Percentiles rank a stretch among this genome's conserved stretches.
Conservation (phyloP, 1,284 basidiomycete species). For the Moesziomyces globuligerus region DNA sequence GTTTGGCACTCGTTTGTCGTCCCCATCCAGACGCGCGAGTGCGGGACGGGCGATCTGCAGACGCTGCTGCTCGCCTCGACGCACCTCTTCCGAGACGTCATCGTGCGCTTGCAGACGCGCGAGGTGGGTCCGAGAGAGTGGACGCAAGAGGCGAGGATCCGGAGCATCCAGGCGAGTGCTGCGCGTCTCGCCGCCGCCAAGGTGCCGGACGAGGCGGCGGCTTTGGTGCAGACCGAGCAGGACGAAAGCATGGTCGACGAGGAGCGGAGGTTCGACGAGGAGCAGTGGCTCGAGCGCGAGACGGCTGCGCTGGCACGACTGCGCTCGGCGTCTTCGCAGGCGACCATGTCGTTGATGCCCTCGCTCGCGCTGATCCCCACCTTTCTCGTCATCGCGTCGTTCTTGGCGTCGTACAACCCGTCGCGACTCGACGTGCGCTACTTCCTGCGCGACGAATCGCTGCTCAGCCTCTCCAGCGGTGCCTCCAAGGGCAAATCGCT, state of each 20-base stretch:
- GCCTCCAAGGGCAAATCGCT: conserved; percentile 26
- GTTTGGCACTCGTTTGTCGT: conserved; percentile 58
- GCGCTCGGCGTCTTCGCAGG: conserved; percentile 23
- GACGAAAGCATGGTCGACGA: conserved; percentile 34
- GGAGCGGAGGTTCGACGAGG: conserved; percentile 43
- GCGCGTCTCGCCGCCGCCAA: conserved; percentile 26
- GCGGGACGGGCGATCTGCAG: conserved; percentile 25
- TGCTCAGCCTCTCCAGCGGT: conserved; percentile 33
- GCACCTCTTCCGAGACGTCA: conserved; percentile 52
- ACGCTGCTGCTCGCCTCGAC: conserved; percentile 37
- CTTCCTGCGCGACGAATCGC: conserved; percentile 56
- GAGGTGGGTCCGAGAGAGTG: conserved; percentile 54
- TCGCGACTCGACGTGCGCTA: conserved; percentile 76
- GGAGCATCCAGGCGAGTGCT: conserved; percentile 34
- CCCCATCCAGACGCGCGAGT: conserved; percentile 46
- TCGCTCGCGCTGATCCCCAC: conserved; percentile 68
- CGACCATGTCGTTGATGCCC: conserved; percentile 27
- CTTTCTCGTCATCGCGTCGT: conserved; percentile 82
- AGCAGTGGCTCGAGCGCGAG: conserved; percentile 42
- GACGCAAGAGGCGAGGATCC: conserved; percentile 38
- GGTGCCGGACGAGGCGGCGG: neutral
- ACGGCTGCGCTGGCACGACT: conserved; percentile 11
- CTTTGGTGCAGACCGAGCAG: neutral
- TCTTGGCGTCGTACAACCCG: conserved; percentile 87
- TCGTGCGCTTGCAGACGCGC: conserved; percentile 50